Conservation (phyloP, 345 rosid species). For the Salix exigua region DNA sequence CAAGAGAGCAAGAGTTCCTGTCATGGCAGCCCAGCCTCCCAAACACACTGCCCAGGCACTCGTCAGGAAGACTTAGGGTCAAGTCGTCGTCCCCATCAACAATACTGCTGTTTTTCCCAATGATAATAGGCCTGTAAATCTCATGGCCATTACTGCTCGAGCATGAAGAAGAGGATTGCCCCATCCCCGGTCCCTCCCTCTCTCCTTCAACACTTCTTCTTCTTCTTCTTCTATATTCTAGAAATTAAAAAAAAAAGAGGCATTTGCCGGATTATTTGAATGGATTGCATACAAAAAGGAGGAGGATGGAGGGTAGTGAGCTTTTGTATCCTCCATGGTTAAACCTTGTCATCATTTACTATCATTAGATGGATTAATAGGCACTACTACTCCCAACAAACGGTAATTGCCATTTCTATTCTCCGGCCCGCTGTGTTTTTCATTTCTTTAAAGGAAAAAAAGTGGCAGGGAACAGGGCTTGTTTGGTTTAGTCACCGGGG, state of each 20-base stretch:
- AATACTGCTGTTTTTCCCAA: not conserved
- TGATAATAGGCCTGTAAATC: not conserved
- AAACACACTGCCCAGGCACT: conserved; percentile 32
- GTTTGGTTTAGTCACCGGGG: too few relatives aligned
- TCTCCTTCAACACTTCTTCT: too few relatives aligned
- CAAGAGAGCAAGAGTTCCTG: conserved; percentile 34
- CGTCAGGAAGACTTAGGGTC: conserved; percentile 26
- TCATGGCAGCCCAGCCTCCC: conserved; percentile 21
- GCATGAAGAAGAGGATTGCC: conserved; percentile 5
- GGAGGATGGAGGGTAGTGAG: too few relatives aligned
- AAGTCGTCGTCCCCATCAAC: not conserved
- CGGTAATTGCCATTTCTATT: too few relatives aligned
- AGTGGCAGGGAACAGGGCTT: too few relatives aligned
- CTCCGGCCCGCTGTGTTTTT: too few relatives aligned
- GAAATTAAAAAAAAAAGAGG: not conserved
- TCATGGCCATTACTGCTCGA: not conserved
- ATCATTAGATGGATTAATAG: too few relatives aligned
- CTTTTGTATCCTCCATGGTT: too few relatives aligned
- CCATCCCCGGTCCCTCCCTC: not conserved
- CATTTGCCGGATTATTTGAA: not conserved
- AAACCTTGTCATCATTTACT: too few relatives aligned
- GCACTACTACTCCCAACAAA: too few relatives aligned
- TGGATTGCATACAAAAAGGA: too few relatives aligned
- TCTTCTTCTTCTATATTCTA: not conserved
- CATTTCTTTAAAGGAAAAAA: too few relatives aligned